Base-by-base conservation (phyloP, 805 yeast species). In the Tetrapisispora namnaoensis region DNA sequence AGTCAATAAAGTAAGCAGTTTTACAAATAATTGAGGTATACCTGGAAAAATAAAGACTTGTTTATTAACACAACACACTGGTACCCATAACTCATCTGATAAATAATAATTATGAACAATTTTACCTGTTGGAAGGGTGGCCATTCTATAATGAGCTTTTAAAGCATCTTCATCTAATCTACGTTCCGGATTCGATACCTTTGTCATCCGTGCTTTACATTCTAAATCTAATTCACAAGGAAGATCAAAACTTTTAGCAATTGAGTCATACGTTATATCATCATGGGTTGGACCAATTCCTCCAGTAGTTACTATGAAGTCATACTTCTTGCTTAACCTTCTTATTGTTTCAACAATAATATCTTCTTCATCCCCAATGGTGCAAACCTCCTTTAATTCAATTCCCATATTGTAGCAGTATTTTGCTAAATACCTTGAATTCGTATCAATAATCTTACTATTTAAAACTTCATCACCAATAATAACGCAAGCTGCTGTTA, bases 401-500 rank as follows among this genome's bases (percentile, higher is more conserved):
- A 88, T 74, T 10, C 90, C 88, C 8, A 77, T 66, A 11, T 70
- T 65, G 64, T 84, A 88, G 62, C 95, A 83, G 59, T 71, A 75
- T 53, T 76, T 75, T 30, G 95, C 86, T 60, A 88, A 86, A 58
- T 69, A 77, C 53, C 75, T 70, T 8, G 95, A 83, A 63, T 88
- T 88, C 1, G 91, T 78, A 59, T 88, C 96, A 4, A 72, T 66
- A 52, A 88, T 86, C 66, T 88, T 88, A 6, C 95, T 95, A 55
- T 86, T 88, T 49, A 88, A 75, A 2, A 88, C 83, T 66, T 88
- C 96, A 65, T 88, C 96, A 5, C 96, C 96, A 46, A 88, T 88
- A 32, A 70, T 66, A 8, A 66, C 53, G 53, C 69, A 64, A 2
- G 69, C 70, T 18, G 68, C 70, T n/a, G 46, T 60, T 20, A 60